Evolutionary conservation across 345 rosid species (phyloP), one percentile per base, ranked within the genome.

Genomic region (Populus davidiana): DNA sequence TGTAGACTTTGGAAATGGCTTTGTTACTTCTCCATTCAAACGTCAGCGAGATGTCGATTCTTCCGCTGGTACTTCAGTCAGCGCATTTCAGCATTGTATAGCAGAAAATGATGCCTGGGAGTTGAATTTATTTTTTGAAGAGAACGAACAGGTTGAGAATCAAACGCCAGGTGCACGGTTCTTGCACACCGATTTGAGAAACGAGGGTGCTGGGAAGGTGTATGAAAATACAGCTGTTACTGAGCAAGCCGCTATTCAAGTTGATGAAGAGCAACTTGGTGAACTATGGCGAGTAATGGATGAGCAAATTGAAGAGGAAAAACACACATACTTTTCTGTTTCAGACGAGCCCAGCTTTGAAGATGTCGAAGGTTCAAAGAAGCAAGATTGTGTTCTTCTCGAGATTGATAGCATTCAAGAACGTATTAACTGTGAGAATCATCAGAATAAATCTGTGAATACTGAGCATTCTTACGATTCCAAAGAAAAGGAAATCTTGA

Each of bases 71-170:
- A 73, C 76, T 61, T 36, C 66, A 67, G 27, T 59, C 21, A 8
- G n/a, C 56, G 70, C 39, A 75, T 63, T 36, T 62, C 29, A 72
- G 25, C 6, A 43, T 49, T 21, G 70, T 52, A 35, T 56, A 17
- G 67, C 75, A 80, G 83, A 67, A 67, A 35, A 49, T 5, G 76
- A 80, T 67, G 29, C 10, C 25, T 13, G 54, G 33, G 78, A 71
- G 66, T 43, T 75, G 67, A 63, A 43, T 54, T 41, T 74, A 54
- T 67, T 72, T 74, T 71, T 9, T 1, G 81, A 41, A n/a, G 73
- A 6, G 68, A 64, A 49, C 5, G 75, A 54, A 52, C 62, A 77
- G 62, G 50, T 67, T 29, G 71, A 66, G n/a, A 49, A 36, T 70
- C 47, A 76, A 76, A 47, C 70, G 27, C 41, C 68, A 23, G 64